Base-by-base conservation (phyloP, 2,329 filamentous ascomycete species). In the Hysterium pulicare region DNA sequence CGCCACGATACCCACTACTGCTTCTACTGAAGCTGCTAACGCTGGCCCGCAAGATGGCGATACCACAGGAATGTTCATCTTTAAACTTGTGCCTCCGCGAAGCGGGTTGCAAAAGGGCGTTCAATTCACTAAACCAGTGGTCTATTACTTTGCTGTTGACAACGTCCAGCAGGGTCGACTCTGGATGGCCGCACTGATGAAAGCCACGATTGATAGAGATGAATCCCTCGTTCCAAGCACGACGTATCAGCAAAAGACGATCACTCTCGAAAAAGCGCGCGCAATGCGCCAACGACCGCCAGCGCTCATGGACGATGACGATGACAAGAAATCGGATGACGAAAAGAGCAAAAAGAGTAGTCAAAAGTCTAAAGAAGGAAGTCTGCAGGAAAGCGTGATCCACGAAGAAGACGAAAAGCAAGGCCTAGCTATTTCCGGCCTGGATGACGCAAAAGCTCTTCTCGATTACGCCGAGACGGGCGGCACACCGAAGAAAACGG, bases 161-260 rank as follows among this genome's bases (percentile, higher is more conserved):
- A 95, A 86, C 56, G 73, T 96, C 45, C 83, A 88, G 56, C 82
- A 93, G 61, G 93, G 93, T 13, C 83, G 93, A 10, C 73, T 94
- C 31, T 98, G 93, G 93, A 98, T 98, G 93, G 93, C 90, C 4
- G 93, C 93, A 5, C 73, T 98, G 39, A 95, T 98, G 88, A 98
- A 98, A 71, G 93, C 93, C 9, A 98, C 93, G 1, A 98, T 98
- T 56, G 91, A 97, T 62, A 85, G 91, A 47, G 93, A 98, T 54
- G 71, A 81, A 58, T 79, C 79, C 3, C 79, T 86, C 47, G 81
- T 85, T 8, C 84, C 95, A 46, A 90, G 88, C 16, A 93, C 87
- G 3, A 95, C 90, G 3, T 97, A 97, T 69, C 91, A 95, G 62
- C 90, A 96, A 63, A 93, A 95, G 74, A 98, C 93, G 0, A 95